Percentiles rank a stretch among this genome's conserved stretches.
Conservation (phyloP, 768 basidiomycete genomes). For the Macrolepiota albuminosa region DNA sequence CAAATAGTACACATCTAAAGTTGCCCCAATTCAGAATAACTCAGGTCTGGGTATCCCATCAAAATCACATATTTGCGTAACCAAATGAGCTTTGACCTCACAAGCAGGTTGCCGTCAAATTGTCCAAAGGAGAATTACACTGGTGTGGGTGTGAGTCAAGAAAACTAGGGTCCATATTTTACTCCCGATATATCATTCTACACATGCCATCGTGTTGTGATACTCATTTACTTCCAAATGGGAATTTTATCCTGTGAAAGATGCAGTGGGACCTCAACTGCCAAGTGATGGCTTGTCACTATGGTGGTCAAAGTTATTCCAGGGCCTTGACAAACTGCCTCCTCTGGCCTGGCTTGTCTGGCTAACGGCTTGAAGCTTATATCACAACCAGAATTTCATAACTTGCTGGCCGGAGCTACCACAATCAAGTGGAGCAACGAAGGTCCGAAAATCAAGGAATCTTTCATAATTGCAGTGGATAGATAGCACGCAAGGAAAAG, state of each 20-base stretch:
- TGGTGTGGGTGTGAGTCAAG: no score
- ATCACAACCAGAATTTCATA: background rate
- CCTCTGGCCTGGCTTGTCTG: background rate
- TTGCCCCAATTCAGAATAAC: background rate
- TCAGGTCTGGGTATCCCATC: background rate
- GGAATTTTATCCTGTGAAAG: background rate
- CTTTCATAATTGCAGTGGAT: background rate
- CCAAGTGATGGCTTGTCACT: background rate
- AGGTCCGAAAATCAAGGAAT: slow-evolving; percentile 39
- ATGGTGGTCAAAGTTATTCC: background rate
- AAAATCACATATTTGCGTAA: background rate
- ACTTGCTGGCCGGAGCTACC: background rate
- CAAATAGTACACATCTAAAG: background rate
- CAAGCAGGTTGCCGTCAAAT: background rate
- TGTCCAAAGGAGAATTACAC: background rate
- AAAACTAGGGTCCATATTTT: background rate
- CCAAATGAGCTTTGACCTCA: background rate
- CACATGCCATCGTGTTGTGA: background rate
- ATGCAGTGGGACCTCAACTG: background rate
- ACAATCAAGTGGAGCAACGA: slow-evolving; percentile 42
- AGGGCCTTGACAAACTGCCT: background rate
- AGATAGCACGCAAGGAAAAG: background rate
- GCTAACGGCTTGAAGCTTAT: background rate
- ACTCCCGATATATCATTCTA: background rate
- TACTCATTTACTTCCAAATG: background rate